Percentiles rank a stretch among this genome's conserved stretches.
phyloP scores from a whole-genome alignment of 75 land plant species.

The Azolla pinnata region DNA sequence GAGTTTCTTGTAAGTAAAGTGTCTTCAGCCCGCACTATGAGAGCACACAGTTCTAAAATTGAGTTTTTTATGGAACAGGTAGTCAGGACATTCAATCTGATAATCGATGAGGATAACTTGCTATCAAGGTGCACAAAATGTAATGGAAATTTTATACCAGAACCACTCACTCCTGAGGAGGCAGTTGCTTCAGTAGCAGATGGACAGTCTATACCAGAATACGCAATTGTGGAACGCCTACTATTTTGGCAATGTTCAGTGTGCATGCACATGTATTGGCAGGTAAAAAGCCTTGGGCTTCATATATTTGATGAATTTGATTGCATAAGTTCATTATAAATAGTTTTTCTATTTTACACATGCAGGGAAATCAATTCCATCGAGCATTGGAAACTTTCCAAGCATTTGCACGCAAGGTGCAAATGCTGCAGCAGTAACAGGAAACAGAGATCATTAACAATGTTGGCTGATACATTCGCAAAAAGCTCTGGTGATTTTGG shows the following conservation, averaged over 20 bases:
- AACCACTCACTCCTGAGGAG: slow-evolving; percentile 66
- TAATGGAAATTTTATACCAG: slow-evolving; percentile 80
- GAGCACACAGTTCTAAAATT: not conserved
- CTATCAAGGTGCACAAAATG: slow-evolving; percentile 97
- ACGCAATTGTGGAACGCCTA: slow-evolving; percentile 37
- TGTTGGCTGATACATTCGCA: too few species aligned
- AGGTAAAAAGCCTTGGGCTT: slow-evolving; percentile 40
- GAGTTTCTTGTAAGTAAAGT: not conserved
- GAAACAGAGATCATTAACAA: too few species aligned
- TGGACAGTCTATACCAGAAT: slow-evolving; percentile 59
- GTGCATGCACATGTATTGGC: slow-evolving; percentile 91
- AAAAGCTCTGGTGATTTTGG: too few species aligned
- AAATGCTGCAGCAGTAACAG: too few species aligned
- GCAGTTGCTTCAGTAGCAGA: slow-evolving; percentile 68
- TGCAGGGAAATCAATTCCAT: slow-evolving; percentile 17
- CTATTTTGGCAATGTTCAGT: slow-evolving; percentile 94
- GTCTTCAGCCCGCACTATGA: not conserved
- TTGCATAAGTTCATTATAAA: not conserved
- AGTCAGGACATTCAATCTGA: slow-evolving; percentile 62
- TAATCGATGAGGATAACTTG: slow-evolving; percentile 67
- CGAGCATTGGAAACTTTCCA: slow-evolving; percentile 9
- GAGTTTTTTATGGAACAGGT: slow-evolving; percentile 34
- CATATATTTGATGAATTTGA: not conserved
- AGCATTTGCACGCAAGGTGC: slow-evolving; percentile 5
- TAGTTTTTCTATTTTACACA: not conserved